Base-by-base conservation (phyloP, 2,329 filamentous ascomycete genomes). In the Rhynchosporium graminicola region DNA sequence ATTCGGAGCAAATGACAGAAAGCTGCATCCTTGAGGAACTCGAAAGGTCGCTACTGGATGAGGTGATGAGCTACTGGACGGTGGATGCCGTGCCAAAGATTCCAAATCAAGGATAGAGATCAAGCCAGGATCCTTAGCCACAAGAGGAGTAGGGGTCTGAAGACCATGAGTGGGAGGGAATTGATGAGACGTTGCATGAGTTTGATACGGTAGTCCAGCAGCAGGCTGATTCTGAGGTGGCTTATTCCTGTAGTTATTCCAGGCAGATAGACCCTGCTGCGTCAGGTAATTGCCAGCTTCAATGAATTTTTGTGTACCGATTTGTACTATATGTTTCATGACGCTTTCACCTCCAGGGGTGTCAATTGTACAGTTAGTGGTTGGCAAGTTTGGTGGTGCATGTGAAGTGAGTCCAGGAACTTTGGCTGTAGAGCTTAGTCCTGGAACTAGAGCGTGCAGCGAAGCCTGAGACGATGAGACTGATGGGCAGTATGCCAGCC, bases 171-270 rank as follows among this genome's bases (percentile, higher is more conserved):
- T 93, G 0, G 90, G 90, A 36, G 90, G 90, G 66, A 93, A 93
- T 65, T 86, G 83, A 6, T 77, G 69, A 26, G 65, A 54, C 47
- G 68, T 64, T 61, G 67, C 61, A 67, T 72, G 68, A 45, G 68
- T 64, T 47, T 73, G 70, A 51, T 72, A 72, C 13, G 64, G 31
- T 33, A 77, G 28, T 77, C 72, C 69, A 73, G 75, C 76, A 79
- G 77, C 66, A 80, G 80, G 48, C 63, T 76, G 75, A 61, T 75
- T 74, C 31, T 78, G 72, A 54, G 79, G 67, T 62, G 79, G 74
- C 72, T 83, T 81, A 71, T 89, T 91, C 85, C 90, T 92, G 76
- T 95, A 94, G 70, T 83, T 88, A 71, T 91, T 92, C 83, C 90
- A 91, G 9, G 88, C 87, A 72, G 91, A 87, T 71, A 87, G 81